Evolutionary conservation across 192 early-diverging fungal species (phyloP).

Genomic region (Podochytrium sp.): DNA sequence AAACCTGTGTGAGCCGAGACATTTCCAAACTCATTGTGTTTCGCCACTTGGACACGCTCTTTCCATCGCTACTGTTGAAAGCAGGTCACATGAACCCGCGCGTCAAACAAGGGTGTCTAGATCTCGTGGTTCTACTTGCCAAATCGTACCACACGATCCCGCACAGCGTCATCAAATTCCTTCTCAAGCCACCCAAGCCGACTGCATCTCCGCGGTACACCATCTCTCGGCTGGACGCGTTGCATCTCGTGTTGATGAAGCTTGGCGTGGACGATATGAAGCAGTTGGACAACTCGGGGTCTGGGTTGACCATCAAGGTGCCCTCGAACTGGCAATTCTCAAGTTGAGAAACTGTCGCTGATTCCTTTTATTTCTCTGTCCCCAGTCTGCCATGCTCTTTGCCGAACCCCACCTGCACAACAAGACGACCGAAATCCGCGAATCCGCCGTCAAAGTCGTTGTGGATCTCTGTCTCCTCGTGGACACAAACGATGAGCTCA

Average conservation of each 20-base stretch:
- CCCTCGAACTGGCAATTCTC: neutral
- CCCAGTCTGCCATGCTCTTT: conserved; percentile 59
- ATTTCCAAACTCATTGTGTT: conserved; percentile 49
- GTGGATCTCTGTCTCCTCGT: conserved; percentile 35
- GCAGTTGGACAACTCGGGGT: conserved; percentile 7
- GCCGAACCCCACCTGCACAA: conserved; percentile 59
- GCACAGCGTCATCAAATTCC: conserved; percentile 55
- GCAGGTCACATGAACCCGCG: conserved; percentile 62
- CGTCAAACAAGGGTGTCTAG: conserved; percentile 49
- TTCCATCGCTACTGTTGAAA: conserved; percentile 56
- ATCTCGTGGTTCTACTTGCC: conserved; percentile 54
- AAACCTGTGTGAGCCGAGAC: conserved; percentile 51
- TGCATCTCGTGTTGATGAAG: conserved; percentile 50
- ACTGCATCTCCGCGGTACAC: conserved; percentile 54
- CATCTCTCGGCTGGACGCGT: conserved; percentile 57
- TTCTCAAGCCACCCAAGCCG: conserved; percentile 51
- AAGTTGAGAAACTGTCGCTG: conserved; percentile 1
- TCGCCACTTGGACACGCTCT: conserved; percentile 50
- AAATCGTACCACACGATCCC: conserved; percentile 53
- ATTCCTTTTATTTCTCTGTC: neutral
- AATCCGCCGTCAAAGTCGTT: conserved; percentile 58
- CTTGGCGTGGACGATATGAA: conserved; percentile 45
- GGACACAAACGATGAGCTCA: conserved; percentile 39
- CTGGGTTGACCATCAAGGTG: conserved; percentile 55
- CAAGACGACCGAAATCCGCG: conserved; percentile 64